Base-by-base conservation (phyloP, 1,139 yeast species). In the Candida anutae region DNA sequence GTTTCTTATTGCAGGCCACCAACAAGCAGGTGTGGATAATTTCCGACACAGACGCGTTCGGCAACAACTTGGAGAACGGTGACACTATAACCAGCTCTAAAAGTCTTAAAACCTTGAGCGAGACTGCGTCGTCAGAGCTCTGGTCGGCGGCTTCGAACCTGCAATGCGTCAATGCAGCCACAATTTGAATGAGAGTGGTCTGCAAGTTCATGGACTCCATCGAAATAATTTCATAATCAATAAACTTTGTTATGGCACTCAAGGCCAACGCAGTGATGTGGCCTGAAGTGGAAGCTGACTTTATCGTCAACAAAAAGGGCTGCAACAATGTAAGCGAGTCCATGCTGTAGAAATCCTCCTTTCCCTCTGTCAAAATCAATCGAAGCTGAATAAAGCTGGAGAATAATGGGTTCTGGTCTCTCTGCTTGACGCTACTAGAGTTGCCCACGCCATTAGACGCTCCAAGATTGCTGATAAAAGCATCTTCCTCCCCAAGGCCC, bases 111-210 rank as follows among this genome's bases (percentile, higher is more conserved):
- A 93, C 94, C 45, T 84, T 84, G 29, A 88, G 64, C 29, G 93
- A 60, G 4, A 93, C 93, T 0, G 94, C 84, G 47, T 93, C 98
- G 54, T 93, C 98, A 23, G 88, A 80, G 23, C 80, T 74, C 49
- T 87, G 95, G 48, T 88, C 96, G 0, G 94, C 83, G 2, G 95
- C 95, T 57, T 90, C 97, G 50, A 90, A 93, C 21, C 95, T 74
- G 53, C 98, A 90, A 47, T 87, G 95, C 0, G 97, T 84, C 33
- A 93, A 68, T 0, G 96, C 81, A 12, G 83, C 71, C 13, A 80
- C 70, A 31, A 79, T 63, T 42, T 77, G 80, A 10, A 75, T 63
- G 38, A 81, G 55, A 16, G 79, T 51, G 28, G 55, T 61, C 28
- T 62, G 66, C 22, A 71, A 36, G 57, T 68, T 58, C 50, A 72